A percentile compares a stretch with the other conserved stretches of the same genome.
phyloP scores from a whole-genome alignment of 257 asterid genomes.

The Galeopsis tetrahit region DNA sequence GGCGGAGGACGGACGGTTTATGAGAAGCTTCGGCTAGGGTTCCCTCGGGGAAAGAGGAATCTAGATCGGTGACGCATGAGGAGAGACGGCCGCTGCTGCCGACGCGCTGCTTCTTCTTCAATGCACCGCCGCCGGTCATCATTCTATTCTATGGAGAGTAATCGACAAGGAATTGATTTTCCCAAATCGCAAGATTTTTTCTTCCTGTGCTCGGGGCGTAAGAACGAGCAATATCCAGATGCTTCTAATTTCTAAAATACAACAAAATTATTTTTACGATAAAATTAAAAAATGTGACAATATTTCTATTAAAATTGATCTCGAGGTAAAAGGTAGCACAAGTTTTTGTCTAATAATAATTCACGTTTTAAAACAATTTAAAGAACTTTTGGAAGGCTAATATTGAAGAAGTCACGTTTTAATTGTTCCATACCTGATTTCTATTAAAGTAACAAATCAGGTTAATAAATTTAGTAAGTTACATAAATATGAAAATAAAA shows the following conservation, averaged over 20 bases:
- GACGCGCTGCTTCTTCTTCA: slow-evolving; percentile 64
- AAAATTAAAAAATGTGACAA: too few relatives aligned
- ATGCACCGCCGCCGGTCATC: slow-evolving; percentile 42
- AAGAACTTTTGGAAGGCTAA: not conserved
- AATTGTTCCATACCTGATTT: too few relatives aligned
- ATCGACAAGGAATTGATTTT: slow-evolving; percentile 5
- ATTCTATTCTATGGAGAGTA: slow-evolving; percentile 25
- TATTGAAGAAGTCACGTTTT: not conserved
- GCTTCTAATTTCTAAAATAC: too few relatives aligned
- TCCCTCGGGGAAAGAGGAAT: slow-evolving; percentile 44
- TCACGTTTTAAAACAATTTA: not conserved
- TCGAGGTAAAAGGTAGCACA: too few relatives aligned
- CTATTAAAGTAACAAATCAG: too few relatives aligned
- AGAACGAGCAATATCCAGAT: not conserved
- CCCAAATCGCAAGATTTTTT: slow-evolving; percentile 8
- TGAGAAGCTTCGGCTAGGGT: slow-evolving; percentile 47
- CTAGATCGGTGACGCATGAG: slow-evolving; percentile 41
- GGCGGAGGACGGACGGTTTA: slow-evolving; percentile 46
- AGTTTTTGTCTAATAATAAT: too few relatives aligned
- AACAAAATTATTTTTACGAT: too few relatives aligned
- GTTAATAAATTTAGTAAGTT: too few relatives aligned
- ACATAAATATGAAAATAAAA: too few relatives aligned
- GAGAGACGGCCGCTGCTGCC: slow-evolving; percentile 47
- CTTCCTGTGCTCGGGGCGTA: not conserved
- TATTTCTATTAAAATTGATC: too few relatives aligned